A percentile compares a stretch with the other conserved stretches of the same genome.
These are phyloP conservation scores for Ogataea nitratoaversa DNA, from an alignment of 805 yeast genomes.

Conservation along the genomic window DNA sequence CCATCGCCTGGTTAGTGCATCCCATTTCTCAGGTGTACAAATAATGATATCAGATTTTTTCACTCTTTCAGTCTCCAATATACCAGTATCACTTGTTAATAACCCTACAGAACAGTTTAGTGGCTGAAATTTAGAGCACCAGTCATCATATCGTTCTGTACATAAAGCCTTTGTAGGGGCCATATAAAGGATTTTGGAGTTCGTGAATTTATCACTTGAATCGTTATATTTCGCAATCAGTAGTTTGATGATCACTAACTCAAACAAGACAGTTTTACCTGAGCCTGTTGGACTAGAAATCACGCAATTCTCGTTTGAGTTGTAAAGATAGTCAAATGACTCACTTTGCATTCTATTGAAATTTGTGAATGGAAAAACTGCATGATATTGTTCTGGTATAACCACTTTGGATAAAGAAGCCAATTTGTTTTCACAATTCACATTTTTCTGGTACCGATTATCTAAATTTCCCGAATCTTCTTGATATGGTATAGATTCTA, in stretches of 20 bases:
- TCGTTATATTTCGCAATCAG: slow-evolving; percentile 20
- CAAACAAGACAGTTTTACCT: slow-evolving; percentile 54
- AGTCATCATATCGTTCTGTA: slow-evolving; percentile 42
- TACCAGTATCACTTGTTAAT: slow-evolving; percentile 52
- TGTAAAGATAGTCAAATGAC: slow-evolving; percentile 36
- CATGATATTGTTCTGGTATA: slow-evolving; percentile 36
- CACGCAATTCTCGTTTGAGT: slow-evolving; percentile 37
- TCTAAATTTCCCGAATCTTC: too few relatives aligned
- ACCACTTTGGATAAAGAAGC: slow-evolving; percentile 2
- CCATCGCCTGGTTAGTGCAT: slow-evolving; percentile 2
- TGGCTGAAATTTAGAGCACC: slow-evolving; percentile 38
- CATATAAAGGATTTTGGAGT: slow-evolving; percentile 41
- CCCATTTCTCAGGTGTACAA: slow-evolving; percentile 50
- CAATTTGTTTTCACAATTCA: too few relatives aligned
- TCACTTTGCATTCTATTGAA: slow-evolving; percentile 51
- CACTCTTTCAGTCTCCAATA: slow-evolving; percentile 40
- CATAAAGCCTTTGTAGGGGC: slow-evolving; percentile 63
- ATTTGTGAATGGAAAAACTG: slow-evolving; percentile 30
- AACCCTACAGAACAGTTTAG: slow-evolving; percentile 42
- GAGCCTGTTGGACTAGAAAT: slow-evolving; percentile 58
- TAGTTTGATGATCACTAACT: slow-evolving; percentile 43
- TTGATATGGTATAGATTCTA: too few relatives aligned
- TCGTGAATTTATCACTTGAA: slow-evolving; percentile 6
- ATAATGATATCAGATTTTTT: slow-evolving; percentile 48
- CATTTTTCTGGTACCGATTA: background rate